Conservation (phyloP, 306 rosid genomes). For the Geum urbanum region DNA sequence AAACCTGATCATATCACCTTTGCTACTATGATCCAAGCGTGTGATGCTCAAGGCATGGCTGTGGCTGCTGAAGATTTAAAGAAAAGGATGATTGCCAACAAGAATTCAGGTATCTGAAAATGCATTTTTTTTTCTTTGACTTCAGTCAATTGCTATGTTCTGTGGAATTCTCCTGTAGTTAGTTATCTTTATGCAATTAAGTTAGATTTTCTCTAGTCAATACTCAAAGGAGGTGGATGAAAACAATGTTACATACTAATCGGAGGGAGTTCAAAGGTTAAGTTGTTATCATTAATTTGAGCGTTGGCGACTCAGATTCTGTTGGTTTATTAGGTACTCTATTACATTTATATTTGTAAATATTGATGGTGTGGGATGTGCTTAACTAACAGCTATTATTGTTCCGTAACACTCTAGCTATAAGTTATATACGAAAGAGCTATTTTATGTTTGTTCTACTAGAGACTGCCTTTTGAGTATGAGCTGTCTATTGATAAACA, state of each 20-base stretch:
- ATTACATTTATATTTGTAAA: not conserved
- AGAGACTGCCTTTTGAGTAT: too few species aligned
- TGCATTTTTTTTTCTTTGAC: conserved; percentile 7
- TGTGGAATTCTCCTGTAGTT: not conserved
- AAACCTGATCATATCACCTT: conserved; percentile 62
- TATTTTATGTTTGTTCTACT: too few species aligned
- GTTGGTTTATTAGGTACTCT: not conserved
- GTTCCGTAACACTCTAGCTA: too few species aligned
- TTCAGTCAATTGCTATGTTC: not conserved
- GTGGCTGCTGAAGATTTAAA: conserved; percentile 61
- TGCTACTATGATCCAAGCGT: conserved; percentile 66
- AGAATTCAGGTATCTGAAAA: conserved; percentile 36
- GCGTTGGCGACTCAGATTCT: not conserved
- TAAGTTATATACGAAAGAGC: too few species aligned
- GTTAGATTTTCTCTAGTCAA: not conserved
- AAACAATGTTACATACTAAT: not conserved
- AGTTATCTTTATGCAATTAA: not conserved
- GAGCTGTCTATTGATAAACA: too few species aligned
- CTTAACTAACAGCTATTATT: too few species aligned
- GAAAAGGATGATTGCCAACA: conserved; percentile 42
- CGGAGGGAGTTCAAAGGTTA: not conserved
- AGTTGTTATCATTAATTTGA: not conserved
- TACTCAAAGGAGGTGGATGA: not conserved
- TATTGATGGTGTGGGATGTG: not conserved
- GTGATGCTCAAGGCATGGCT: conserved; percentile 59